Conservation (phyloP, 1,284 basidiomycete species). For the Ustilago tritici region DNA sequence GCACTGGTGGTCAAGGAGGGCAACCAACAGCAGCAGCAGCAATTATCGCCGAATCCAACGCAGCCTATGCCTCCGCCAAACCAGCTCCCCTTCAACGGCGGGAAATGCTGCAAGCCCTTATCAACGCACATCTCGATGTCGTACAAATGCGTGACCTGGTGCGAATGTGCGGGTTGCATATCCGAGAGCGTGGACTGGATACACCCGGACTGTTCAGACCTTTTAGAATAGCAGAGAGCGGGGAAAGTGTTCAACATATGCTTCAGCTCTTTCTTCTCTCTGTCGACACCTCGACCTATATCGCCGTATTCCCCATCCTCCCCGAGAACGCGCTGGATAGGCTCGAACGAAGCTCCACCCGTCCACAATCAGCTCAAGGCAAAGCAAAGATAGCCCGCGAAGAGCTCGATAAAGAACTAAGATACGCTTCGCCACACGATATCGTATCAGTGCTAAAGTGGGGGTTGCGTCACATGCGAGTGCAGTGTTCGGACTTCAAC, state of each 20-base stretch:
- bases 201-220: slow-evolving; percentile 59
- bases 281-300: slow-evolving; percentile 47
- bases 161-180: slow-evolving; percentile 46
- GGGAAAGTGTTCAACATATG: slow-evolving; percentile 39
- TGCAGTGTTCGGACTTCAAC: slow-evolving; percentile 47
- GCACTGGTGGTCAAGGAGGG: neutral
- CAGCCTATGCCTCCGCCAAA: slow-evolving; percentile 29
- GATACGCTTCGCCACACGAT: slow-evolving; percentile 55
- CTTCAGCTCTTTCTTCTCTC: slow-evolving; percentile 57
- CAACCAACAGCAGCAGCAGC: slow-evolving; percentile 30
- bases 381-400: slow-evolving; percentile 18
- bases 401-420: slow-evolving; percentile 49
- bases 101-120: slow-evolving; percentile 44
- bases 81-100: slow-evolving; percentile 21
- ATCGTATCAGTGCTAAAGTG: slow-evolving; percentile 56
- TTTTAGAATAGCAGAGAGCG: slow-evolving; percentile 54
- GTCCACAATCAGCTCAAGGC: neutral
- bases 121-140: slow-evolving; percentile 45
- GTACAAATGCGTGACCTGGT: slow-evolving; percentile 29
- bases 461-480: slow-evolving; percentile 53
- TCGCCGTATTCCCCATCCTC: slow-evolving; percentile 44
- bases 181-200: slow-evolving; percentile 55
- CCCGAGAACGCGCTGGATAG: slow-evolving; percentile 36
- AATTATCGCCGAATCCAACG: slow-evolving; percentile 38
- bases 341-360: slow-evolving; percentile 11